Conservation (phyloP, 352 stramenopile species). For the Pythium inflatum region DNA sequence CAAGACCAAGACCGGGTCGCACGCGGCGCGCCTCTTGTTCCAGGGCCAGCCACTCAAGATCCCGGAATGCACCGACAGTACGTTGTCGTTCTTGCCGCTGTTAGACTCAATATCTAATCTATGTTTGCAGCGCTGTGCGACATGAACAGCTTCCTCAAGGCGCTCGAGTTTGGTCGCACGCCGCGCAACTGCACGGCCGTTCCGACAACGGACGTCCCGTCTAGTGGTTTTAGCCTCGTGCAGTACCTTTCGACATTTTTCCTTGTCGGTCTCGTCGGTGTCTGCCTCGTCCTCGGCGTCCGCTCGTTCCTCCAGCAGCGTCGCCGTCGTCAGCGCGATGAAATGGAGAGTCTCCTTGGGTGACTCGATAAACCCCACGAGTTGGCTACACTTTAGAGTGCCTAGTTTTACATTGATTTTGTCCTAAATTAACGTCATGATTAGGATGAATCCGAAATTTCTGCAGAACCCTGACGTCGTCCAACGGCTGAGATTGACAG, state of each 20-base stretch:
- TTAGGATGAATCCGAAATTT: conserved; percentile 16
- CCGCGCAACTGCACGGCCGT: conserved; percentile 55
- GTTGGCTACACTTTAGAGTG: conserved; percentile 29
- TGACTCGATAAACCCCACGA: conserved; percentile 17
- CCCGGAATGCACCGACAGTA: conserved; percentile 78
- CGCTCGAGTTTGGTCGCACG: conserved; percentile 62
- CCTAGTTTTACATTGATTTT: conserved; percentile 4
- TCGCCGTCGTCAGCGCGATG: conserved; percentile 24
- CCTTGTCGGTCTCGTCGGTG: conserved; percentile 60
- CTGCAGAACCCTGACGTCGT: background rate
- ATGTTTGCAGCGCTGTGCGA: conserved; percentile 59
- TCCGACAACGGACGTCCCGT: conserved; percentile 32
- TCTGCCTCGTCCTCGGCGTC: conserved; percentile 52
- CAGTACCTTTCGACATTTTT: conserved; percentile 63
- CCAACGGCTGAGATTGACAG: conserved; percentile 30
- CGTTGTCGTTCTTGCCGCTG: too few species aligned
- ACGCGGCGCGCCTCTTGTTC: conserved; percentile 73
- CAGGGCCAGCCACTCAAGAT: conserved; percentile 71
- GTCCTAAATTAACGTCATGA: conserved; percentile 15
- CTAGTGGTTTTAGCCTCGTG: conserved; percentile 8
- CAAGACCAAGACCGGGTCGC: conserved; percentile 64
- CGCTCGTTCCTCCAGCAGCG: conserved; percentile 42
- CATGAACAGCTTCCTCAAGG: conserved; percentile 63
- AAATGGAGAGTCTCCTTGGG: conserved; percentile 33
- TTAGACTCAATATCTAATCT: too few species aligned